Evolutionary conservation across 2,329 filamentous ascomycete genomes (phyloP), one percentile per base, ranked within the genome.

Genomic region (Fusarium denticulatum): DNA sequence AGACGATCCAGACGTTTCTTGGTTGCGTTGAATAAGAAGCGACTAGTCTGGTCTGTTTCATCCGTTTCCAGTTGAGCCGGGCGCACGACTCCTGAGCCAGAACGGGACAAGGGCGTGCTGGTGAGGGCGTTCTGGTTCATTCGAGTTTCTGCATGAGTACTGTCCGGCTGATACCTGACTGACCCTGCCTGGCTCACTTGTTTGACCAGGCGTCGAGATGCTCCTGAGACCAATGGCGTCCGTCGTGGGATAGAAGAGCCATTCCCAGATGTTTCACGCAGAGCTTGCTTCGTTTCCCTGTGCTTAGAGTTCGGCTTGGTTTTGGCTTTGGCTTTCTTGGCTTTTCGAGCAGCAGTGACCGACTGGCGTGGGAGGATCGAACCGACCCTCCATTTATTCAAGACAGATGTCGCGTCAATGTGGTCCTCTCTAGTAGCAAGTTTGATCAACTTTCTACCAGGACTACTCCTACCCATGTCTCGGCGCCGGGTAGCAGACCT

Each of bases 351-450:
- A 32, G 71, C 67, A 37, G 80, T 79, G 16, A 84, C 81, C 7
- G 80, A 79, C 36, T 67, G 66, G 34, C 82, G 83, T 50, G 85
- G 87, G 36, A 81, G 81, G 22, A 90, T 89, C 24, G 80, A 83
- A 8, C 88, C 88, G n/a, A 77, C 79, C 74, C 82, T 88, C 90
- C 90, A 92, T 58, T 87, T 82, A 42, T 83, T 81, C 28, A 92
- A 80, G 15, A 88, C 83, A 13, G 84, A 84, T 15, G 85, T 81
- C 4, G 86, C 89, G 77, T 92, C 90, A 24, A 89, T 71, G 67
- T 91, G 89, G 75, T 92, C 90, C 71, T 83, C 82, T n/a, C 89
- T 86, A 36, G 85, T 90, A 28, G 88, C 89, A n/a, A 92, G 82
- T 63, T 86, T 85, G 67, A 92, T 90, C n/a, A 82, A 79, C 76